phyloP scores from a whole-genome alignment of 2,329 filamentous ascomycete species.

The Beauveria caledonica region DNA sequence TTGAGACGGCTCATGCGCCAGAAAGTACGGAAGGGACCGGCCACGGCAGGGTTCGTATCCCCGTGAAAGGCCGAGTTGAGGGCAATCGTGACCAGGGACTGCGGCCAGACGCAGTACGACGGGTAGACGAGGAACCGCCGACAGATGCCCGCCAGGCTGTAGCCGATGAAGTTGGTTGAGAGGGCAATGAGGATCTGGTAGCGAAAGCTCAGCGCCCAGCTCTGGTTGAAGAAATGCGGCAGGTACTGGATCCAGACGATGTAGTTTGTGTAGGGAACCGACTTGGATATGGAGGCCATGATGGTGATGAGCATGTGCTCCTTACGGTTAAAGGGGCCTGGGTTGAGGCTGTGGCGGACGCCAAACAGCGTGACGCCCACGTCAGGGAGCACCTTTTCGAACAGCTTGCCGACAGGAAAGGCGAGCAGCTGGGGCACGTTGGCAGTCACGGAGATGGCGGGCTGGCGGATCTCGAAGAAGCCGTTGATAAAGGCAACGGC shows the following conservation, averaged over 20 bases:
- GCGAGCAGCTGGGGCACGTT: conserved; percentile 29
- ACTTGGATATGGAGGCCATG: conserved; percentile 45
- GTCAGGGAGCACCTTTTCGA: conserved; percentile 36
- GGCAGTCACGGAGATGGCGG: conserved; percentile 26
- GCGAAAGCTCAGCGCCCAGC: conserved; percentile 30
- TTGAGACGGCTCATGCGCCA: conserved; percentile 35
- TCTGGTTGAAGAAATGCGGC: conserved; percentile 35
- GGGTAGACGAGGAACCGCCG: conserved; percentile 46
- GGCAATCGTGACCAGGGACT: conserved; percentile 38
- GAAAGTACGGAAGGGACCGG: conserved; percentile 22
- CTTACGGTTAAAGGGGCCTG: conserved; percentile 48
- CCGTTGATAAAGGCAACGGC: conserved; percentile 25
- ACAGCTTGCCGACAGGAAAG: conserved; percentile 21
- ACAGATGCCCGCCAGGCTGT: conserved; percentile 43
- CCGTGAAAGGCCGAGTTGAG: conserved; percentile 39
- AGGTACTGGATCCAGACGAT: conserved; percentile 37
- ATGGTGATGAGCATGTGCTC: conserved; percentile 52
- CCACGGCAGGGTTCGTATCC: conserved; percentile 10
- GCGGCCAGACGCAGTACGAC: conserved; percentile 43
- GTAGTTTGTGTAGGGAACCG: conserved; percentile 38
- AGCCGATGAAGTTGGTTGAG: conserved; percentile 40
- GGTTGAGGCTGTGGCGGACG: conserved; percentile 37
- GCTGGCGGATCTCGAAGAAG: conserved; percentile 29
- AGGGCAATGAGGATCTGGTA: conserved; percentile 35
- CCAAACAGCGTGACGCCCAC: conserved; percentile 36